Base-by-base conservation (phyloP, 495 filamentous ascomycete species). In the Annulohypoxylon moriforme region DNA sequence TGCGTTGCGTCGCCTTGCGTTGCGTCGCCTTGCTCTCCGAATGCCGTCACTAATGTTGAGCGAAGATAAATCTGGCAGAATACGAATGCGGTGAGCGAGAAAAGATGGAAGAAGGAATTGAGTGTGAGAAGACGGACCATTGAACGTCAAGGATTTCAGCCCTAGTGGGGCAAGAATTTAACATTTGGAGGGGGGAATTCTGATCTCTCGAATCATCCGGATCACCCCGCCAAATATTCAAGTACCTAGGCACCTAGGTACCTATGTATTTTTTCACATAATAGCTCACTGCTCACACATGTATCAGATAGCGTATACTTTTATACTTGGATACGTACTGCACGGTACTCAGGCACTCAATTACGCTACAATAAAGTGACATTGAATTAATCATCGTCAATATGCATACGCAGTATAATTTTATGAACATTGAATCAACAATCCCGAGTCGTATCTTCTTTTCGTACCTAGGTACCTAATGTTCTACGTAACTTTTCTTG, bases 11-110 rank as follows among this genome's bases (percentile, higher is more conserved):
- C 7, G 44, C 7, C 5, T 10, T 16, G 18, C 11, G 44, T 22
- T 27, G 33, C 9, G 33, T 36, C 7, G 44, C 7, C 5, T 10
- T 16, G 20, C 6, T 53, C 55, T 4, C 18, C 4, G 6, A 27
- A 46, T 47, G 69, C 57, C 64, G 63, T 70, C 60, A 59, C 69
- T 62, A 29, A 25, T 58, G 11, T 46, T 40, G 36, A 40, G n/a
- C 50, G 2, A 34, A 40, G 63, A 76, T 71, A 71, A 71, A 67
- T 62, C 73, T 57, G 75, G 75, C 75, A 77, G 75, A 77, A 77
- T 77, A 14, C 47, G 58, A 61, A 73, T 74, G 75, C 75, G 75
- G 75, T 77, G 75, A 73, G 60, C 59, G 9, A 40, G 31, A 58
- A 67, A 40, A 34, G 40, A 22, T 59, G 36, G 8, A 57, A 22